Percentiles rank a stretch among this genome's conserved stretches.
Evolutionary conservation across 805 yeast species (phyloP).

Genomic region (Ogataea kodamae): DNA sequence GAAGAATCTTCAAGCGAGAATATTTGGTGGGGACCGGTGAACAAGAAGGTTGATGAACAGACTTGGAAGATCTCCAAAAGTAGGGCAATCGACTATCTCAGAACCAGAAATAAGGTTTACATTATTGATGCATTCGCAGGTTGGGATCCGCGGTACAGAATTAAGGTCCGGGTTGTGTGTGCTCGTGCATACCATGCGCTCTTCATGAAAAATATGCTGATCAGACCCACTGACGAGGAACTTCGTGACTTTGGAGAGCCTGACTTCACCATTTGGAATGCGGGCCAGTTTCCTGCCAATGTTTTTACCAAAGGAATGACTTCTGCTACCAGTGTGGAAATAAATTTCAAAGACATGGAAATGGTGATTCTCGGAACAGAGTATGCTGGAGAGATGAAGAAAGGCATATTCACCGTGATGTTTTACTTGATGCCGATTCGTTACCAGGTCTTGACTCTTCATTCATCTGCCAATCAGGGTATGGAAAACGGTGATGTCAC

Average conservation of each 20-base stretch:
- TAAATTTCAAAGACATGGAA: slow-evolving; percentile 96
- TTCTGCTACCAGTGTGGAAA: slow-evolving; percentile 90
- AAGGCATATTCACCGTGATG: slow-evolving; percentile 98
- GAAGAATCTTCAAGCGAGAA: slow-evolving; percentile 80
- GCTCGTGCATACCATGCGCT: slow-evolving; percentile 98
- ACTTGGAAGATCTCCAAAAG: slow-evolving; percentile 95
- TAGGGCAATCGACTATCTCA: slow-evolving; percentile 93
- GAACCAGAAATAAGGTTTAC: slow-evolving; percentile 91
- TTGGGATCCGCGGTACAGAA: slow-evolving; percentile 97
- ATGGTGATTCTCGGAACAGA: slow-evolving; percentile 98
- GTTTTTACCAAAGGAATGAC: slow-evolving; percentile 97
- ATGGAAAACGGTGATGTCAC: slow-evolving; percentile 78
- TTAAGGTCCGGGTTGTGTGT: slow-evolving; percentile 92
- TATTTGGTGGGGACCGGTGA: slow-evolving; percentile 99
- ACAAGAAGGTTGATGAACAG: slow-evolving; percentile 87
- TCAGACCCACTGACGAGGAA: slow-evolving; percentile 90
- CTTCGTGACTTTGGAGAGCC: slow-evolving; percentile 90
- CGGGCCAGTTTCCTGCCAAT: slow-evolving; percentile 98
- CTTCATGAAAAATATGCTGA: slow-evolving; percentile 97
- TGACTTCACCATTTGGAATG: slow-evolving; percentile 96
- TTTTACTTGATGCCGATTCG: slow-evolving; percentile 96
- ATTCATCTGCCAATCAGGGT: slow-evolving; percentile 95
- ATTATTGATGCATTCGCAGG: slow-evolving; percentile 98
- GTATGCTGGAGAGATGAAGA: slow-evolving; percentile 99
- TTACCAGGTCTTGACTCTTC: slow-evolving; percentile 87